Base-by-base conservation (phyloP, 139 green algal genomes). In the Desmodesmus armatus region DNA sequence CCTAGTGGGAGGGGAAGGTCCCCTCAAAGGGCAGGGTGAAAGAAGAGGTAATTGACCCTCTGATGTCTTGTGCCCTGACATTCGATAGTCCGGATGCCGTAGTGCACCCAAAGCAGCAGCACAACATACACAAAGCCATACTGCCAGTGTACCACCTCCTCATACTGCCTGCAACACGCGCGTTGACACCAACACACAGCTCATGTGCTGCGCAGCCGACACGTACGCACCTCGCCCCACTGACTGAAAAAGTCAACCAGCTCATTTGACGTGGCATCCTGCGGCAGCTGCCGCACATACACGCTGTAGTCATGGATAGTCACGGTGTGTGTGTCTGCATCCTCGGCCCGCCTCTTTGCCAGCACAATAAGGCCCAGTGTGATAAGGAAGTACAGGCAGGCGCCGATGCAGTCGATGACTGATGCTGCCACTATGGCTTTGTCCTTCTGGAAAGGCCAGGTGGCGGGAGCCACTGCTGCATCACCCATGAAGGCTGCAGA, bases 231-330 rank as follows among this genome's bases (percentile, higher is more conserved):
- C 49, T 86, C 69, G 2, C 86, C 86, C 40, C 82, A 89, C 51
- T 87, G 86, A 7, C 49, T 63, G 39, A 89, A 89, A 69, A 87
- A 87, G 0, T 44, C 80, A 23, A 71, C 37, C 23, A 87, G 62
- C 74, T 89, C 86, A 21, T 80, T 65, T 66, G 62, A 62, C 29
- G 72, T 33, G 33, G 86, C 63, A 67, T 89, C 80, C 53, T 63
- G 73, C 33, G 87, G 87, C 41, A 90, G 58, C 55, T 49, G 53
- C 82, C 73, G 47, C n/a, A 90, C 76, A 25, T 70, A 72, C 7
- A 90, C 63, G 55, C 65, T 80, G 82, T 90, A 90, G 43, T 90
- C 75, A 49, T 74, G 53, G 11, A 90, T 70, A 21, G 87, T 90
- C 33, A 88, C 82, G 3, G 87, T 90, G 40, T 81, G 78, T 13